Evolutionary conservation across 257 asterid genomes (phyloP).

Genomic region (Cruciata laevipes): DNA sequence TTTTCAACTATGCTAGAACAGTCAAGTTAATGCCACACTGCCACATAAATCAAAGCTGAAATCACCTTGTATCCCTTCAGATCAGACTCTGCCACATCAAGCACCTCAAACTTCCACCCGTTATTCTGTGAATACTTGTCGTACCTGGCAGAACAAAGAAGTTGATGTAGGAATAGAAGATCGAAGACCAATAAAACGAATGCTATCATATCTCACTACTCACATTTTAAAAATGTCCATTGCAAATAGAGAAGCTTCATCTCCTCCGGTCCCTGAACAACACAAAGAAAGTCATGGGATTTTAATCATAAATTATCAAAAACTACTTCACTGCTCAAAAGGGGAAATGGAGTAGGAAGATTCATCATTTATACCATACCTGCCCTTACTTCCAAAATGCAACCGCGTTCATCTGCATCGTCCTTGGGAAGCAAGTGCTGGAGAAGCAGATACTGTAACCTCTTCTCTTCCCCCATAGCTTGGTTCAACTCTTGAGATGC

Average conservation of each 20-base stretch:
- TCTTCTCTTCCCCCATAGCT: constrained; percentile 63
- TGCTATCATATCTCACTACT: constrained; percentile 11
- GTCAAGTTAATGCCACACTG: background rate
- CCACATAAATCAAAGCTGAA: background rate
- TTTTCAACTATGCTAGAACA: background rate
- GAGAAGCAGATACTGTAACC: constrained; percentile 55
- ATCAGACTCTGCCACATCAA: constrained; percentile 70
- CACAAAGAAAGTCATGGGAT: constrained; percentile 12
- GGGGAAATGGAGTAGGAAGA: background rate
- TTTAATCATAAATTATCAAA: background rate
- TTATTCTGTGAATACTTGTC: constrained; percentile 67
- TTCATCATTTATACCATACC: constrained; percentile 34
- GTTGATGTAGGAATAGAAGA: constrained; percentile 14
- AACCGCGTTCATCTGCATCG: constrained; percentile 90
- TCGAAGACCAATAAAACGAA: constrained; percentile 4
- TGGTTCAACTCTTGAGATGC: constrained; percentile 74
- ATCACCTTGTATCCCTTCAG: constrained; percentile 86
- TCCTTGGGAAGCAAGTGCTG: constrained; percentile 83
- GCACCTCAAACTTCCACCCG: constrained; percentile 89
- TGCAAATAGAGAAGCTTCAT: constrained; percentile 95
- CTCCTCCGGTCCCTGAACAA: constrained; percentile 83
- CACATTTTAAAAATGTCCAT: constrained; percentile 91
- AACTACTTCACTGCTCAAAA: background rate
- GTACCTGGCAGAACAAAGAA: constrained; percentile 49
- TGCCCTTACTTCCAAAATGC: constrained; percentile 96